Base-by-base conservation (phyloP, 805 yeast genomes). In the Suhomyces xylopsoci region DNA sequence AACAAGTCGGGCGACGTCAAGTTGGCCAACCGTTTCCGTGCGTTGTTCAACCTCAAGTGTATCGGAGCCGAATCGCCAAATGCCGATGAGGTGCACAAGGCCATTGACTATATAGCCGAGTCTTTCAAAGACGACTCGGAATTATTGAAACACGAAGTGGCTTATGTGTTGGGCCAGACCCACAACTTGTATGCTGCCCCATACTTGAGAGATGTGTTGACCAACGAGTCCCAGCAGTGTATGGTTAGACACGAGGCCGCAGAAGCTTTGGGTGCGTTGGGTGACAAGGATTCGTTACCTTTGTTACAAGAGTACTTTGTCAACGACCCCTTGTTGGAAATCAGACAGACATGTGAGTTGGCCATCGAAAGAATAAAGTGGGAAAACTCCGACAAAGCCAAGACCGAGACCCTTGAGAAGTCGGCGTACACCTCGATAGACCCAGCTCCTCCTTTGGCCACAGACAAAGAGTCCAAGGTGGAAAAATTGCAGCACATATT, bases 241-340 rank as follows among this genome's bases (percentile, higher is more conserved):
- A 94, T 94, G 98, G 99, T 94, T 36, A 87, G 99, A 70, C 99
- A 94, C 70, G 99, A 94, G 71, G 99, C 99, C 15, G 99, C 99
- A 7, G 99, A 94, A 73, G 99, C 98, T 43, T 78, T 94, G 51
- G 99, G 99, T 56, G 99, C 99, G 44, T 77, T 94, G 49, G 96
- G 96, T 47, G 96, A 91, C 69, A 69, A 72, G 41, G 86, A 81
- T 5, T 87, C 96, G 12, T 69, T 94, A 51, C 81, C 76, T 1
- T 67, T 91, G 47, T 80, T 94, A 60, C 72, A 81, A 56, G 74
- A 84, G 50, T 90, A 85, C 69, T 78, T 71, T 61, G 69, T 75
- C 55, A 80, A 85, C 48, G 98, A 96, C 66, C 94, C 96, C 15
- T 71, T 84, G 50, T 77, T 89, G 58, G 97, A 92, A 62, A 94